Evolutionary conservation across 768 basidiomycete genomes (phyloP).

Genomic region (Boletellus sp.): DNA sequence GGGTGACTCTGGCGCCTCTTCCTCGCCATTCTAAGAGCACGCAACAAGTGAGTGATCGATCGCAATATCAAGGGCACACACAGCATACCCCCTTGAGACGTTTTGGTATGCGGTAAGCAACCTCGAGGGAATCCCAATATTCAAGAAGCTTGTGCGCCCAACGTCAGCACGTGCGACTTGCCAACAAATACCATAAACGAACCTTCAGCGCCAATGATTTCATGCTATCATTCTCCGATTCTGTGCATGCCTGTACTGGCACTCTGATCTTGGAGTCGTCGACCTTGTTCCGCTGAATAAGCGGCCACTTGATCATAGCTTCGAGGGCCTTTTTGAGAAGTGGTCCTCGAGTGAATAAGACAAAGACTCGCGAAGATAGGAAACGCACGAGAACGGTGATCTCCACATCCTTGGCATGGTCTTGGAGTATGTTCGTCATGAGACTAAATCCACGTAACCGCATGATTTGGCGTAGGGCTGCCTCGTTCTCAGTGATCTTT

Average conservation of each 20-base stretch:
- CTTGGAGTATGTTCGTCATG: slow-evolving; percentile 85
- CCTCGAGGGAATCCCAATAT: slow-evolving; percentile 73
- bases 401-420: slow-evolving; percentile 67
- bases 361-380: neutral
- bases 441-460: slow-evolving; percentile 89
- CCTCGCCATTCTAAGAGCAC: slow-evolving; percentile 28
- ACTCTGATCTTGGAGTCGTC: slow-evolving; percentile 74
- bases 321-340: slow-evolving; percentile 48
- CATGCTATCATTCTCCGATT: slow-evolving; percentile 54
- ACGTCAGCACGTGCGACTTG: neutral
- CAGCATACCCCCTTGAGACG: slow-evolving; percentile 43
- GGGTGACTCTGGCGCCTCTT: slow-evolving; percentile 20
- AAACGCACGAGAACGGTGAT: slow-evolving; percentile 63
- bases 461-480: slow-evolving; percentile 79
- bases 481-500: slow-evolving; percentile 82
- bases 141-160: slow-evolving; percentile 55
- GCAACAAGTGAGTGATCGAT: neutral
- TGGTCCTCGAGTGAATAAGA: neutral
- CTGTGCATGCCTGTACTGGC: slow-evolving; percentile 53
- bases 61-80: neutral
- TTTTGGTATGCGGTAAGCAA: slow-evolving; percentile 87
- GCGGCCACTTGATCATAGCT: slow-evolving; percentile 74
- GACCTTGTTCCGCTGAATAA: slow-evolving; percentile 86
- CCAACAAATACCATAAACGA: slow-evolving; percentile 7
- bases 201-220: slow-evolving; percentile 64